Conservation (phyloP, 192 early-diverging fungal species). For the Funneliformis mosseae region DNA sequence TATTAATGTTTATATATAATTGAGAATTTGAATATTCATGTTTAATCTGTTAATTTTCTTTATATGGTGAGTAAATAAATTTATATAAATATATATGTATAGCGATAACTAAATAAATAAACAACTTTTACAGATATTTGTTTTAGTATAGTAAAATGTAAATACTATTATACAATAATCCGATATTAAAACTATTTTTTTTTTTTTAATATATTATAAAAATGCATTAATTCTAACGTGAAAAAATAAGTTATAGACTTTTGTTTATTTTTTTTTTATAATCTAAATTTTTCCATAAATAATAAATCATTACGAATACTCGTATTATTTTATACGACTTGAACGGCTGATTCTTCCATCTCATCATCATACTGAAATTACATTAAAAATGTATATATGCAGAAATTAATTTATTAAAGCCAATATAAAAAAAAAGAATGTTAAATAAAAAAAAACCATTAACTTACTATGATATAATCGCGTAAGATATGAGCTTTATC, state of each 20-base stretch:
- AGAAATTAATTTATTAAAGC: background rate
- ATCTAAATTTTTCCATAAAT: background rate
- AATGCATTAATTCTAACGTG: too few relatives aligned
- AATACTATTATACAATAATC: too few relatives aligned
- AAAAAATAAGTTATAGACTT: too few relatives aligned
- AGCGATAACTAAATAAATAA: too few relatives aligned
- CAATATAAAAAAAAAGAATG: background rate
- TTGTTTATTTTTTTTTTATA: background rate
- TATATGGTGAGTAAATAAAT: too few relatives aligned
- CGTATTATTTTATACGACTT: background rate
- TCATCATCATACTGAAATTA: background rate
- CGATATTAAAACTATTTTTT: too few relatives aligned
- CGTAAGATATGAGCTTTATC: conserved; percentile 55
- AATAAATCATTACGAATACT: background rate
- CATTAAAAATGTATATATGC: background rate
- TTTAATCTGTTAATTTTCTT: too few relatives aligned
- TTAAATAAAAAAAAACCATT: background rate
- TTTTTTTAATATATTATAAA: too few relatives aligned
- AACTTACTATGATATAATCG: conserved; percentile 44
- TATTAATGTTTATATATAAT: background rate
- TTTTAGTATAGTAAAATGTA: too few relatives aligned
- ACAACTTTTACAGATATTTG: too few relatives aligned
- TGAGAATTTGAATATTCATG: too few relatives aligned
- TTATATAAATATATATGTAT: too few relatives aligned
- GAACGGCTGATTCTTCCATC: background rate